phyloP scores from a whole-genome alignment of 176 grass and related monocot species.

The Oryza officinalis region DNA sequence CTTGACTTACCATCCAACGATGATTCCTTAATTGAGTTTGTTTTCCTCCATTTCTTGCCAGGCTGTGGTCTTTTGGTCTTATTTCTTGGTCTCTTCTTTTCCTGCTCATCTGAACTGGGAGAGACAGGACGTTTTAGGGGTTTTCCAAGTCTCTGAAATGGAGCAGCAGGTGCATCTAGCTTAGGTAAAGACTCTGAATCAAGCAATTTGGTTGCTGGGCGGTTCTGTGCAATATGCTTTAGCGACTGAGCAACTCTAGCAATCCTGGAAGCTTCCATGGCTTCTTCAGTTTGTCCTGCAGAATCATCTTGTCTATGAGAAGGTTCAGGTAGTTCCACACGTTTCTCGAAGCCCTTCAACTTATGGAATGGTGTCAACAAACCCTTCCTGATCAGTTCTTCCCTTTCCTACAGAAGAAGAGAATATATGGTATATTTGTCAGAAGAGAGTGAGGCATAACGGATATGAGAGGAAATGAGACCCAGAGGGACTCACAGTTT shows the following conservation, averaged over 20 bases:
- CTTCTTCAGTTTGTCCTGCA: slow-evolving; percentile 29
- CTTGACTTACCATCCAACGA: slow-evolving; percentile 40
- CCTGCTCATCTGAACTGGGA: slow-evolving; percentile 47
- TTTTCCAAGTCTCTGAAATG: slow-evolving; percentile 75
- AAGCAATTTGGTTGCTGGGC: slow-evolving; percentile 85
- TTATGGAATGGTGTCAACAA: slow-evolving; percentile 93
- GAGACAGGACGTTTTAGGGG: slow-evolving; percentile 57
- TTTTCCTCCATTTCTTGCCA: slow-evolving; percentile 80
- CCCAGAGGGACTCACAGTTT: slow-evolving; percentile 60
- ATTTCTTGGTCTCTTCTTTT: slow-evolving; percentile 52
- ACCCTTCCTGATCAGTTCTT: slow-evolving; percentile 84
- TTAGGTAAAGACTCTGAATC: slow-evolving; percentile 63
- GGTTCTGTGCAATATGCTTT: slow-evolving; percentile 50
- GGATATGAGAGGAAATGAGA: neutral
- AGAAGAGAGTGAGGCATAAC: neutral
- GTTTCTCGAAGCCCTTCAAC: slow-evolving; percentile 86
- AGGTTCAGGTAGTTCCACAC: slow-evolving; percentile 55
- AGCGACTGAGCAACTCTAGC: slow-evolving; percentile 68
- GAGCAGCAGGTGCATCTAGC: slow-evolving; percentile 76
- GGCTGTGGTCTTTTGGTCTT: slow-evolving; percentile 72
- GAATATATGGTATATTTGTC: slow-evolving; percentile 15
- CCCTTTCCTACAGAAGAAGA: slow-evolving; percentile 62
- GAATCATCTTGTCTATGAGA: slow-evolving; percentile 28
- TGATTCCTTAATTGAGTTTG: slow-evolving; percentile 43
- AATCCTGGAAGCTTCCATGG: slow-evolving; percentile 65